phyloP scores from a whole-genome alignment of 352 stramenopile species.

The Phytophthora melonis region DNA sequence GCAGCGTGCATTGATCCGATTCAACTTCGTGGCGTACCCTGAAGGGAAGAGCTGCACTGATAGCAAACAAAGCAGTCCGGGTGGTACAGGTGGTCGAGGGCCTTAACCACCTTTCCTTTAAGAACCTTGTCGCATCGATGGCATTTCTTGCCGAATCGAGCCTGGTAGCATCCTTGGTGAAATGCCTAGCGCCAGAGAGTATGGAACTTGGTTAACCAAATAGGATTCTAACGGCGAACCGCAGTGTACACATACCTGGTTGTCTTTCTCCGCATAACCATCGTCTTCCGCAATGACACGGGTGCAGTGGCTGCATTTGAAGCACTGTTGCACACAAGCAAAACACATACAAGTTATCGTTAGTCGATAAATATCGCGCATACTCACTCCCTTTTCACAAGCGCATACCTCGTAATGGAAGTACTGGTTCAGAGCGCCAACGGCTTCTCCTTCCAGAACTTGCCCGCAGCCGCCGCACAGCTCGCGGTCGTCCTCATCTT shows the following conservation, averaged over 20 bases:
- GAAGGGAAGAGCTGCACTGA: conserved; percentile 78
- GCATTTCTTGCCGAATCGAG: conserved; percentile 83
- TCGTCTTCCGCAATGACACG: conserved; percentile 80
- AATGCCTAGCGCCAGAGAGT: conserved; percentile 52
- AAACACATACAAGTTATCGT: not conserved
- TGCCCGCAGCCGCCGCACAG: conserved; percentile 73
- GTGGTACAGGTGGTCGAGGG: conserved; percentile 86
- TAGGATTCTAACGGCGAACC: not conserved
- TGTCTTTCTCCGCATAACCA: conserved; percentile 86
- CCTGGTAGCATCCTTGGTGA: conserved; percentile 83
- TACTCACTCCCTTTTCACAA: not conserved
- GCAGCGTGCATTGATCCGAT: not conserved
- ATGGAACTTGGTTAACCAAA: not conserved
- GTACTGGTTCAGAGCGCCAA: conserved; percentile 84
- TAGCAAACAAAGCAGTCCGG: conserved; percentile 87
- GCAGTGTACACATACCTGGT: conserved; percentile 48
- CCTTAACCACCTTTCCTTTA: conserved; percentile 89
- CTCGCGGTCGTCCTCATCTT: conserved; percentile 79
- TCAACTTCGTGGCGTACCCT: conserved; percentile 46
- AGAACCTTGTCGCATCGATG: conserved; percentile 81
- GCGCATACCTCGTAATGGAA: conserved; percentile 79
- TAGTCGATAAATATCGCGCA: not conserved
- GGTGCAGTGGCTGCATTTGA: conserved; percentile 83
- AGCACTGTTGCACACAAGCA: conserved; percentile 55
- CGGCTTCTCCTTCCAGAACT: conserved; percentile 81